These are phyloP conservation scores for Sporothrix variecibatus DNA, from an alignment of 2,329 filamentous ascomycete species.

Conservation along the genomic window DNA sequence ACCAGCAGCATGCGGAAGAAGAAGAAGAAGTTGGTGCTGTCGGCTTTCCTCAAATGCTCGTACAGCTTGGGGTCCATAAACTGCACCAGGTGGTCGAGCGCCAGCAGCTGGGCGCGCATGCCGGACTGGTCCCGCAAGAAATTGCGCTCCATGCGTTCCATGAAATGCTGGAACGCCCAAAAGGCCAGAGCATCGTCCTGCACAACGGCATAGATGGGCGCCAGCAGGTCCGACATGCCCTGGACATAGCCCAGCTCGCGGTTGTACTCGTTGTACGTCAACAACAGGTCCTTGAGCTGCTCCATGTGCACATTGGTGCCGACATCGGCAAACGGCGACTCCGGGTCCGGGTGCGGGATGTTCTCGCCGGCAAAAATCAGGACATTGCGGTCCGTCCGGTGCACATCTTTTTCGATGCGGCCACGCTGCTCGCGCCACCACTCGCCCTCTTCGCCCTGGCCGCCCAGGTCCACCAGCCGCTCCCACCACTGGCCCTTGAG, in stretches of 20 bases:
- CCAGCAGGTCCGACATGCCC: slow-evolving; percentile 96
- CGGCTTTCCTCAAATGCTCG: slow-evolving; percentile 81
- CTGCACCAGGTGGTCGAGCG: slow-evolving; percentile 91
- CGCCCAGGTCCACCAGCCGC: slow-evolving; percentile 77
- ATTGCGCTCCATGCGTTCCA: slow-evolving; percentile 97
- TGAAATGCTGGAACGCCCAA: slow-evolving; percentile 94
- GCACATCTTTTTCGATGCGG: slow-evolving; percentile 97
- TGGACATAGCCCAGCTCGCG: slow-evolving; percentile 94
- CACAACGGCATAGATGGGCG: slow-evolving; percentile 93
- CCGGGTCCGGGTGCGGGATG: slow-evolving; percentile 92
- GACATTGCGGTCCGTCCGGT: slow-evolving; percentile 91
- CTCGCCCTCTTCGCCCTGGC: slow-evolving; percentile 79
- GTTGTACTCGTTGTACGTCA: slow-evolving; percentile 99
- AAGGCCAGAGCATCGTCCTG: slow-evolving; percentile 97
- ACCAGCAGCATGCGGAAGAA: slow-evolving; percentile 99
- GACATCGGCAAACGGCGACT: slow-evolving; percentile 87
- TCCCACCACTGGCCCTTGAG: slow-evolving; percentile 98
- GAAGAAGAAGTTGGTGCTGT: slow-evolving; percentile 99
- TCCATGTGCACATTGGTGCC: slow-evolving; percentile 98
- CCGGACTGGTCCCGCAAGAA: slow-evolving; percentile 94
- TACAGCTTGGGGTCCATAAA: slow-evolving; percentile 97
- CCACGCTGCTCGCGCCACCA: slow-evolving; percentile 96
- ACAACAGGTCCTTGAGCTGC: slow-evolving; percentile 98
- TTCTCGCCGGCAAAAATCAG: slow-evolving; percentile 97
- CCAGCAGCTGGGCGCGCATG: slow-evolving; percentile 88